Percentiles rank a stretch among this genome's conserved stretches.
phyloP scores from a whole-genome alignment of 2,329 filamentous ascomycete species.

The Colletotrichum sp. region DNA sequence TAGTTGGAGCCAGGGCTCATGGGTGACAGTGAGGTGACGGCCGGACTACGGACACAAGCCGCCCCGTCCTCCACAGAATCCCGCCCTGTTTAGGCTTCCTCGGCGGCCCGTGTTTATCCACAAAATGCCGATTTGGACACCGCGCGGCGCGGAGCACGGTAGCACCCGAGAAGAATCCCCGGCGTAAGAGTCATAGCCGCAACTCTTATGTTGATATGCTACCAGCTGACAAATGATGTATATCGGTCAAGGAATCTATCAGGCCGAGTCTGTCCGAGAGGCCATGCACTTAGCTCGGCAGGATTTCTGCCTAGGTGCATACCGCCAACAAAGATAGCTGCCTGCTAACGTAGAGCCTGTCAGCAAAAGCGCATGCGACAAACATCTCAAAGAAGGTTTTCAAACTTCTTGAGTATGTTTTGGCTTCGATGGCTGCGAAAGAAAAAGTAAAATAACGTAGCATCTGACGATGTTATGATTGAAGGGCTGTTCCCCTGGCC shows the following conservation, averaged over 20 bases:
- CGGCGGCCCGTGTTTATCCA: not conserved
- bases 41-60: not conserved
- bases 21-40: not conserved
- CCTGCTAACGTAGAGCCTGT: not conserved
- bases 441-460: rapidly evolving
- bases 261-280: not conserved
- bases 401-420: not conserved
- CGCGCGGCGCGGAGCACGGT: not conserved
- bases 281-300: not conserved
- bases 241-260: not conserved
- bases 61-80: not conserved
- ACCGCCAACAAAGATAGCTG: not conserved
- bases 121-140: not conserved
- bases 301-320: not conserved
- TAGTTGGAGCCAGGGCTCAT: not conserved
- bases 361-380: not conserved
- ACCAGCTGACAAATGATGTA: not conserved
- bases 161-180: rapidly evolving
- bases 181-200: not conserved
- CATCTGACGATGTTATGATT: not conserved
- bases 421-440: not conserved
- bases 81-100: not conserved
- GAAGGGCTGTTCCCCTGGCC: not conserved
- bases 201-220: rapidly evolving
- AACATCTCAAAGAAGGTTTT: not conserved